These are phyloP conservation scores for Lactifluus piperatus DNA, from an alignment of 768 basidiomycete species.

Conservation along the genomic window DNA sequence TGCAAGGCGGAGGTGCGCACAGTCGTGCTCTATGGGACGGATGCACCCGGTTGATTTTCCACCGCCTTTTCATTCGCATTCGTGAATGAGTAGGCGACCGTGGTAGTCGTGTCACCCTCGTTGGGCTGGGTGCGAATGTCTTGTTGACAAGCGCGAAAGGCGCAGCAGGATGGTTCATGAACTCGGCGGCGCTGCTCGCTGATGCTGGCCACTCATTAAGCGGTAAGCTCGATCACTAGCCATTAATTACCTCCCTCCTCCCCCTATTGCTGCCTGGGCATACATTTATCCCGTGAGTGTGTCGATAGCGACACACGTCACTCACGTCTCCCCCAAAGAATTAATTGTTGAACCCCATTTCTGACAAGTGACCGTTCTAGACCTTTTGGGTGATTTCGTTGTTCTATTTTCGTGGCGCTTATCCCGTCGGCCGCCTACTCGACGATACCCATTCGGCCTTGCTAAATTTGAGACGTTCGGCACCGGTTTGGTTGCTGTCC, in stretches of 20 bases:
- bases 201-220: constrained; percentile 90
- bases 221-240: constrained; percentile 41
- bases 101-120: constrained; percentile 75
- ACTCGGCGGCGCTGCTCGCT: constrained; percentile 84
- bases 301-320: neutral
- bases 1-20: constrained; percentile 16
- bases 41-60: neutral
- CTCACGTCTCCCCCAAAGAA: neutral
- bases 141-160: constrained; percentile 79
- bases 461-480: constrained; percentile 95
- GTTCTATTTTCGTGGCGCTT: constrained; percentile 84
- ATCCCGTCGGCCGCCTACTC: constrained; percentile 73
- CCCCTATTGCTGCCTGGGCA: neutral
- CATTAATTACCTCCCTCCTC: neutral
- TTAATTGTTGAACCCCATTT: neutral
- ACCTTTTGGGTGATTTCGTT: constrained; percentile 85
- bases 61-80: neutral
- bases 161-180: constrained; percentile 79
- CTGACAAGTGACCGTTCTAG: constrained; percentile 28
- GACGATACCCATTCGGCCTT: constrained; percentile 77
- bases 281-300: neutral
- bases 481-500: constrained; percentile 80
- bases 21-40: neutral
- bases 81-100: constrained; percentile 61
- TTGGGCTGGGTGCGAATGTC: constrained; percentile 79